phyloP scores from a whole-genome alignment of 2,329 filamentous ascomycete genomes.

The Blastomyces silverae region DNA sequence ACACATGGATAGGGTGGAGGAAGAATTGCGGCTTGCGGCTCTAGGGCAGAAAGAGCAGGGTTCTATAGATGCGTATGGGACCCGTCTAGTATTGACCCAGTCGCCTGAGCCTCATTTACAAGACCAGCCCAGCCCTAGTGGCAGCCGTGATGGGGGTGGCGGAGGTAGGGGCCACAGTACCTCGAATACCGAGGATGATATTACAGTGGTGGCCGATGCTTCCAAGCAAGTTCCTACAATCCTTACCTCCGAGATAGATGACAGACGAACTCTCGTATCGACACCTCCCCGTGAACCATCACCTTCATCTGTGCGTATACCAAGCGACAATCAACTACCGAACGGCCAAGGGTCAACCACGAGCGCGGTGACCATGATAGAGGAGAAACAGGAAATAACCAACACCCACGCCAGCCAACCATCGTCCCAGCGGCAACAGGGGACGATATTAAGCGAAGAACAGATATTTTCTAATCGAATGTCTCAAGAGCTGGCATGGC shows the following conservation, averaged over 20 bases:
- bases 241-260: conserved; percentile 15
- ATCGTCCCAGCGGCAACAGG: conserved; percentile 12
- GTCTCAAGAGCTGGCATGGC: conserved; percentile 10
- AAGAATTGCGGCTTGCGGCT: conserved; percentile 20
- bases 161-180: neutral
- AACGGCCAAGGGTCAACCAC: conserved; percentile 15
- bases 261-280: neutral
- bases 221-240: neutral
- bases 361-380: conserved; percentile 18
- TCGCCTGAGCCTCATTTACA: conserved; percentile 16
- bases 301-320: conserved; percentile 19
- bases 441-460: conserved; percentile 19
- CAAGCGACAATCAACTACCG: conserved; percentile 17
- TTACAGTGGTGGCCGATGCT: conserved; percentile 12
- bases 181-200: conserved; percentile 18
- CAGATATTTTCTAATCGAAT: conserved; percentile 17
- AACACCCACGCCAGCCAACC: neutral
- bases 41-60: conserved; percentile 18
- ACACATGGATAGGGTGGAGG: conserved; percentile 33
- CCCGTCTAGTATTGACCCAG: conserved; percentile 10
- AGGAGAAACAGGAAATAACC: conserved; percentile 20
- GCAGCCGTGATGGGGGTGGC: neutral
- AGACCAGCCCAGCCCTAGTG: conserved; percentile 8
- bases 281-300: conserved; percentile 16
- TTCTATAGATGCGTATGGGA: conserved; percentile 16